Conservation (phyloP, 192 early-diverging fungal species). For the Entophlyctis luteolus region DNA sequence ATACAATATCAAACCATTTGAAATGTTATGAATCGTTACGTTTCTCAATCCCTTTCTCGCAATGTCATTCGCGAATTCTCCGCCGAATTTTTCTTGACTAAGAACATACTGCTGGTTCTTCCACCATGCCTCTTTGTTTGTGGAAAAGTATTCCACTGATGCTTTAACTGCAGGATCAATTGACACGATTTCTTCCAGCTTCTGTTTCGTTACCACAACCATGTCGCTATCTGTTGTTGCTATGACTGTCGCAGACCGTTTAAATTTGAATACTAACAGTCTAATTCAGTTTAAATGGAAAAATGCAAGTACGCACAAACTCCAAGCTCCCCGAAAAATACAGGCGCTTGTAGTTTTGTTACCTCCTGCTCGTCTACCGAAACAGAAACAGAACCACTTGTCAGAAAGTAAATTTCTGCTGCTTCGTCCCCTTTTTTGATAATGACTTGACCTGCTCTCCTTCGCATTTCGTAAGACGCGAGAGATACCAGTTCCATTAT, state of each 20-base stretch:
- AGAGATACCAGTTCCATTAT: conserved; percentile 31
- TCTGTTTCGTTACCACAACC: conserved; percentile 40
- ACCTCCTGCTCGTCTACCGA: conserved; percentile 16
- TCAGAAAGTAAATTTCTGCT: conserved; percentile 43
- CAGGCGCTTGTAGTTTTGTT: conserved; percentile 9
- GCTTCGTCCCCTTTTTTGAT: conserved; percentile 41
- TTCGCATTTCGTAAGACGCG: conserved; percentile 29
- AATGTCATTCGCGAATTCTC: conserved; percentile 45
- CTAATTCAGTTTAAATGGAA: too few relatives aligned
- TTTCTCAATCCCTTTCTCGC: conserved; percentile 38
- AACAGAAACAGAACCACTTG: conserved; percentile 30
- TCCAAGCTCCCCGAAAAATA: conserved; percentile 44
- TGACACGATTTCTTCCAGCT: conserved; percentile 28
- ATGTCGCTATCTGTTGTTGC: conserved; percentile 34
- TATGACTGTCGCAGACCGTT: conserved; percentile 32
- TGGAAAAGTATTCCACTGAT: conserved; percentile 21
- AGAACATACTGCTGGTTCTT: conserved; percentile 19
- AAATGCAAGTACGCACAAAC: conserved; percentile 40
- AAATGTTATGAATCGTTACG: too few relatives aligned
- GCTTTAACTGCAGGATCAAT: conserved; percentile 18
- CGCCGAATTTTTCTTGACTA: conserved; percentile 37
- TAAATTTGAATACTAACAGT: conserved; percentile 22
- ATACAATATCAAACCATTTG: not conserved
- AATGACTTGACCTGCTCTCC: conserved; percentile 32
- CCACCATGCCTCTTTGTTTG: conserved; percentile 27